Conservation (phyloP, 1,139 yeast genomes). For the Lodderomyces pseudojiufengensis region DNA sequence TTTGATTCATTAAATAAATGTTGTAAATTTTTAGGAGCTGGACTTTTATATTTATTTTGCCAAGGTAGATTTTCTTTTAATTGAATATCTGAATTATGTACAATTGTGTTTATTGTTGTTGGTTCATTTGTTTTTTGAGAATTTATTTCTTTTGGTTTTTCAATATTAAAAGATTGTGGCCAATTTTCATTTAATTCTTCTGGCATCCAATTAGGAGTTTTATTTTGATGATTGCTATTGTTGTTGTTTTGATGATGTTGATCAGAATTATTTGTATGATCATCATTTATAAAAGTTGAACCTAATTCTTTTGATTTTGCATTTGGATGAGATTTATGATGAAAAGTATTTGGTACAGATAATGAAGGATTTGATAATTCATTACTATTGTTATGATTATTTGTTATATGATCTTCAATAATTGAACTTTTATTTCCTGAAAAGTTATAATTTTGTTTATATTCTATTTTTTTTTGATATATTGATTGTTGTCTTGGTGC, state of each 20-base stretch:
- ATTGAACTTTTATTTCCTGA: slow-evolving; percentile 16
- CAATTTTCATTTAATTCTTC: slow-evolving; percentile 36
- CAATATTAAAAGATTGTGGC: slow-evolving; percentile 13
- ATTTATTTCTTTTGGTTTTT: not conserved
- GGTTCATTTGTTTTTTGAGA: slow-evolving; percentile 2
- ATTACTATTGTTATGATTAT: slow-evolving; percentile 12
- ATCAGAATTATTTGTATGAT: slow-evolving; percentile 6
- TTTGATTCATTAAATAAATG: slow-evolving; percentile 25
- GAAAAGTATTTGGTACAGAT: slow-evolving; percentile 46
- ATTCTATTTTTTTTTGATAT: slow-evolving; percentile 30
- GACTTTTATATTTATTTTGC: slow-evolving; percentile 31
- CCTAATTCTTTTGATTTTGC: slow-evolving; percentile 38
- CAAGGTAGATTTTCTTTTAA: slow-evolving; percentile 34
- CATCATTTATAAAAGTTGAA: slow-evolving; percentile 12
- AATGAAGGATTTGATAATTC: slow-evolving; percentile 4
- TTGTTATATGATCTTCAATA: not conserved
- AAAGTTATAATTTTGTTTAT: slow-evolving; percentile 34
- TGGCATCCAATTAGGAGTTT: slow-evolving; percentile 48
- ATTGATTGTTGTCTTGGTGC: slow-evolving; percentile 8
- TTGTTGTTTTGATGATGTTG: not conserved
- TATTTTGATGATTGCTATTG: slow-evolving; percentile 4
- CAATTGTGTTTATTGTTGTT: slow-evolving; percentile 26
- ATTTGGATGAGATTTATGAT: slow-evolving; percentile 45
- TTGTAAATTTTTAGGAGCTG: slow-evolving; percentile 27
- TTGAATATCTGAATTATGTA: slow-evolving; percentile 28